phyloP scores from a whole-genome alignment of 2,329 filamentous ascomycete species.

The Colletotrichum lupini region DNA sequence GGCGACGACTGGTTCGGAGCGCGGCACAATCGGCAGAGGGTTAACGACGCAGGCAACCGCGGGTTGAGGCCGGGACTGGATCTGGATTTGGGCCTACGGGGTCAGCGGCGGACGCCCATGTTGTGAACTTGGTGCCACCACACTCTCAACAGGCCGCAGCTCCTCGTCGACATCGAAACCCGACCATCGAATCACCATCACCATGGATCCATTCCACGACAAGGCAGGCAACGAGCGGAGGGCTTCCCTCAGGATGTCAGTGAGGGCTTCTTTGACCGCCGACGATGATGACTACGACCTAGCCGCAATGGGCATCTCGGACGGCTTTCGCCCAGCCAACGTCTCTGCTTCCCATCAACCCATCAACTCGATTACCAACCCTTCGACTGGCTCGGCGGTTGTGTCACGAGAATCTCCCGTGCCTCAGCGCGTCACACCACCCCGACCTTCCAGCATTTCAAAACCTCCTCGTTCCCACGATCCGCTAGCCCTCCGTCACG shows the following conservation, averaged over 20 bases:
- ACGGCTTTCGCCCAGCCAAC: constrained; percentile 59
- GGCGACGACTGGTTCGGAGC: constrained; percentile 24
- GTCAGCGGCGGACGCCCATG: constrained; percentile 30
- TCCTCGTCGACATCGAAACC: constrained; percentile 19
- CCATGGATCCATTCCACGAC: constrained; percentile 54
- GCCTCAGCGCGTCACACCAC: constrained; percentile 38
- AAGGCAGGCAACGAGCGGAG: constrained; percentile 54
- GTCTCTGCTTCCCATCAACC: constrained; percentile 37
- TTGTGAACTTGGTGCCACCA: constrained; percentile 25
- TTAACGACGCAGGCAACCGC: constrained; percentile 9
- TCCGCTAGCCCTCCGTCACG: constrained; percentile 63
- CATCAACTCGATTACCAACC: constrained; percentile 40
- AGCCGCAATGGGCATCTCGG: constrained; percentile 61
- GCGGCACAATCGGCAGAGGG: neutral
- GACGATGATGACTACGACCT: constrained; percentile 61
- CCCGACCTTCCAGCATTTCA: constrained; percentile 64
- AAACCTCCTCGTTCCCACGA: constrained; percentile 63
- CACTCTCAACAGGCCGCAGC: constrained; percentile 9
- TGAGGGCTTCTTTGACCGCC: constrained; percentile 42
- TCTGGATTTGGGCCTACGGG: constrained; percentile 29
- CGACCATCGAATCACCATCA: constrained; percentile 28
- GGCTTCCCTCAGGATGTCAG: constrained; percentile 55
- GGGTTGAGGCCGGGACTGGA: constrained; percentile 19
- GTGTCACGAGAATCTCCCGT: constrained; percentile 25
- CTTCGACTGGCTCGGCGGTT: constrained; percentile 37